Conservation (phyloP, 2,329 filamentous ascomycete genomes). For the Lasiodiplodia citricola region DNA sequence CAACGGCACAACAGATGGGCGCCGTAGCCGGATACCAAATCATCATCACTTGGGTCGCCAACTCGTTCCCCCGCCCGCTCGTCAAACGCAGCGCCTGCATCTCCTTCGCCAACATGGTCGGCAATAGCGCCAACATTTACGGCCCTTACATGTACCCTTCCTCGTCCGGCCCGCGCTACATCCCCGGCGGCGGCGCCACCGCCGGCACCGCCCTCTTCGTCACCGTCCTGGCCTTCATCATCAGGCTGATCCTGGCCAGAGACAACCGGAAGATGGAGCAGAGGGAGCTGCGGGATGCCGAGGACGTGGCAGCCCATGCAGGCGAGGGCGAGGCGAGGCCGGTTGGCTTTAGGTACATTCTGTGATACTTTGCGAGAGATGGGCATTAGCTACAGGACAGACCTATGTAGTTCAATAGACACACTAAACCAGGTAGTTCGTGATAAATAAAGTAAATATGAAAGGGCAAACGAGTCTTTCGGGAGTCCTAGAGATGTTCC, state of each 20-base stretch:
- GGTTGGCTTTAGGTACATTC: conserved; percentile 25
- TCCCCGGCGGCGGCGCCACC: conserved; percentile 44
- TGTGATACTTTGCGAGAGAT: background rate
- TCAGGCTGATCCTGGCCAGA: conserved; percentile 40
- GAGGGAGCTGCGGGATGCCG: conserved; percentile 28
- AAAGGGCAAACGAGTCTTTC: too few species aligned
- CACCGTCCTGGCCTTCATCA: conserved; percentile 40
- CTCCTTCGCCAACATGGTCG: conserved; percentile 40
- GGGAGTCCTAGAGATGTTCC: too few species aligned
- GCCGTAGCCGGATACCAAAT: conserved; percentile 38
- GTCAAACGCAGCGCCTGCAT: conserved; percentile 41
- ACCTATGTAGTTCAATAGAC: too few species aligned
- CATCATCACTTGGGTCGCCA: conserved; percentile 41
- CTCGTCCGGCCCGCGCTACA: conserved; percentile 44
- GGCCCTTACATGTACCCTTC: conserved; percentile 42
- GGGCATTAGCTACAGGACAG: too few species aligned
- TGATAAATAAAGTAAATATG: too few species aligned
- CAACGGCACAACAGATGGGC: conserved; percentile 24
- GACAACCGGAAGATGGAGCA: conserved; percentile 44
- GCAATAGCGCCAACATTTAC: conserved; percentile 44
- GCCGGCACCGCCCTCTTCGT: conserved; percentile 44
- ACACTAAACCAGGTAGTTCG: too few species aligned
- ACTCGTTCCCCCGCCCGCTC: conserved; percentile 40
- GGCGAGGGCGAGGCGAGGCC: background rate
- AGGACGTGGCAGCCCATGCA: background rate